Evolutionary conservation across 2,329 filamentous ascomycete species (phyloP).

Genomic region (Alternaria burnsii): DNA sequence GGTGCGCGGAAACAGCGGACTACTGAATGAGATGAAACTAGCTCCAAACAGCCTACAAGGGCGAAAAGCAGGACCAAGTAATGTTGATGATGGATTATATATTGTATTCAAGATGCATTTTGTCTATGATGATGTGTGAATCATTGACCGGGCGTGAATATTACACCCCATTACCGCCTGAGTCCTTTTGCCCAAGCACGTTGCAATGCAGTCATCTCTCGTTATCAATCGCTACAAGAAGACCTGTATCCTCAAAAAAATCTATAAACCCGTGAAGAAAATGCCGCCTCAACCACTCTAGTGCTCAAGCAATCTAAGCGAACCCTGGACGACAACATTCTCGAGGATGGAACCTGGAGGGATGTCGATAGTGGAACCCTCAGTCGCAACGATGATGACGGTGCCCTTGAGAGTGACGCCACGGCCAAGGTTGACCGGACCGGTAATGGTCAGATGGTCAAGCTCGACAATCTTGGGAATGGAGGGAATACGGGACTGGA

Average conservation of each 20-base stretch:
- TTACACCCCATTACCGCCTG: conserved; percentile 20
- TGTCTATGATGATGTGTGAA: conserved; percentile 40
- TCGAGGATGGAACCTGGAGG: conserved; percentile 96
- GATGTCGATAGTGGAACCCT: conserved; percentile 97
- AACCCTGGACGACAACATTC: conserved; percentile 99
- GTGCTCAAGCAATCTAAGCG: conserved; percentile 77
- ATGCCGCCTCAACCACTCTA: conserved; percentile 49
- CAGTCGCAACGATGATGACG: conserved; percentile 97
- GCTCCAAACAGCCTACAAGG: background rate
- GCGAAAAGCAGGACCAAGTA: background rate
- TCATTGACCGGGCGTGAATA: conserved; percentile 24
- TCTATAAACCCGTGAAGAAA: conserved; percentile 28
- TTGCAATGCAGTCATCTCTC: conserved; percentile 33
- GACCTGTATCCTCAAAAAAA: conserved; percentile 37
- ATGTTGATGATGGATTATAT: conserved; percentile 13
- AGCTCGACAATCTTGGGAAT: conserved; percentile 92
- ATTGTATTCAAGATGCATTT: conserved; percentile 26
- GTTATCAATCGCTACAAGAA: conserved; percentile 28
- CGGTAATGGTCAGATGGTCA: conserved; percentile 96
- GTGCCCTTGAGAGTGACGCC: conserved; percentile 97
- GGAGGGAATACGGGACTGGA: conserved; percentile 85
- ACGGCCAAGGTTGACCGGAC: conserved; percentile 94
- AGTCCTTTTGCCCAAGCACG: conserved; percentile 33
- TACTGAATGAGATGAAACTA: background rate
- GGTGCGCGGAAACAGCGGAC: background rate